These are phyloP conservation scores for Allium fistulosum DNA, from an alignment of 106 monocot genomes.

Conservation along the genomic window DNA sequence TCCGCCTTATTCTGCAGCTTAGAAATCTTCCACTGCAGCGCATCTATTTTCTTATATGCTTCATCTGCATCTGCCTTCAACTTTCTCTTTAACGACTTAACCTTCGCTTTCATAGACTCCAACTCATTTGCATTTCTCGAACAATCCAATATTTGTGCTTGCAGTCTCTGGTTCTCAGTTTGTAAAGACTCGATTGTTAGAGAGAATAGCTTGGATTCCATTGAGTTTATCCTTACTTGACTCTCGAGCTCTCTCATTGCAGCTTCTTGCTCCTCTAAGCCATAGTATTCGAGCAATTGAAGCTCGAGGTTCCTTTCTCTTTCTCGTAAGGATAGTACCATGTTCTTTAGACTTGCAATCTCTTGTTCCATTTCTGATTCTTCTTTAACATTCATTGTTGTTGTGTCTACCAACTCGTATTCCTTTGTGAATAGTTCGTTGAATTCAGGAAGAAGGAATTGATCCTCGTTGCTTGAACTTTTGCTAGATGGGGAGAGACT, in stretches of 20 bases:
- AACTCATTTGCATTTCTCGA: conserved; percentile 25
- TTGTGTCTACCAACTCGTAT: conserved; percentile 10
- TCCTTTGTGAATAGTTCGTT: conserved; percentile 33
- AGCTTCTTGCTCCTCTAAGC: conserved; percentile 32
- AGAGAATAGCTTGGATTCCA: conserved; percentile 41
- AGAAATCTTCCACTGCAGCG: conserved; percentile 15
- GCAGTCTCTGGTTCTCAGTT: conserved; percentile 49
- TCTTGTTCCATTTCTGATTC: conserved; percentile 36
- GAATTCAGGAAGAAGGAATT: conserved; percentile 40
- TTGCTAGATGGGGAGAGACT: conserved; percentile 23
- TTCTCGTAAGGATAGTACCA: conserved; percentile 42
- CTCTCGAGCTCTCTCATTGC: conserved; percentile 52
- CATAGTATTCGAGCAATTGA: conserved; percentile 36
- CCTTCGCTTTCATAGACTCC: conserved; percentile 21
- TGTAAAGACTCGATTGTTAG: conserved; percentile 44
- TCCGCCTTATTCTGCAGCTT: conserved; percentile 17
- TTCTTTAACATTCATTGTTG: conserved; percentile 7
- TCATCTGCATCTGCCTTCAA: conserved; percentile 25
- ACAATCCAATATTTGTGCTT: conserved; percentile 23
- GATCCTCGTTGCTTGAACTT: conserved; percentile 34
- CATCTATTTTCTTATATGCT: conserved; percentile 25
- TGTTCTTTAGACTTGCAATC: conserved; percentile 31
- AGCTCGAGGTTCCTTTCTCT: conserved; percentile 44
- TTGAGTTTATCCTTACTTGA: conserved; percentile 39
- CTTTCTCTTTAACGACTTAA: conserved; percentile 39